These are phyloP conservation scores for Hypoxylon sp. DNA, from an alignment of 2,329 filamentous ascomycete species.

Conservation along the genomic window DNA sequence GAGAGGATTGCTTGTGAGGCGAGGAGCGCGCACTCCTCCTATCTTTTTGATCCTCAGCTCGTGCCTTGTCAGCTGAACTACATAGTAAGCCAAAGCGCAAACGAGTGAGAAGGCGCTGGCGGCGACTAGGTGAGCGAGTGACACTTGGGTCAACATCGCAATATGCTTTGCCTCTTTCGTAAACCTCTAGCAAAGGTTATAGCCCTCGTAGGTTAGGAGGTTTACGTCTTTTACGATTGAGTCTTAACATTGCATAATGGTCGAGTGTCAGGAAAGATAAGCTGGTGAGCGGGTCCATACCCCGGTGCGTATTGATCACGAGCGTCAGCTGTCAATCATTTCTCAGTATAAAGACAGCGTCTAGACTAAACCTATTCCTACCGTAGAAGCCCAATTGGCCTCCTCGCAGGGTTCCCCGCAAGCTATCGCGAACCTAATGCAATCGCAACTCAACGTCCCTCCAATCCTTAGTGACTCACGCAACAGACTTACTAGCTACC, in stretches of 20 bases:
- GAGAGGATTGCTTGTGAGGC: conserved; percentile 55
- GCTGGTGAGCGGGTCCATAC: background rate
- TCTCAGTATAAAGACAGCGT: conserved; percentile 19
- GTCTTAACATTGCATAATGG: background rate
- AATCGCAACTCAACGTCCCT: conserved; percentile 1
- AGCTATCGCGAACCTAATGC: conserved; percentile 19
- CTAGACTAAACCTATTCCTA: background rate
- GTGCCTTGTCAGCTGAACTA: conserved; percentile 42
- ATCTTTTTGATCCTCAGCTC: conserved; percentile 52
- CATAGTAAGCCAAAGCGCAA: conserved; percentile 32
- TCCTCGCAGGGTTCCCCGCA: conserved; percentile 31
- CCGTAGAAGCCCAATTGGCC: conserved; percentile 18
- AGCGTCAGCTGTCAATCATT: conserved; percentile 33
- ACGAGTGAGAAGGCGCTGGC: conserved; percentile 15
- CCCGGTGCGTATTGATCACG: conserved; percentile 15
- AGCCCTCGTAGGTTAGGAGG: background rate
- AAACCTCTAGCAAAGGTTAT: background rate
- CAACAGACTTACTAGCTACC: background rate
- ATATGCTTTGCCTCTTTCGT: background rate
- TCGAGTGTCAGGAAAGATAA: background rate
- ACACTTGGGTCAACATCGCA: conserved; percentile 39
- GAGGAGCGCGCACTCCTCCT: conserved; percentile 55
- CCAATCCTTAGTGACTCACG: background rate
- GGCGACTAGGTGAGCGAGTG: conserved; percentile 21
- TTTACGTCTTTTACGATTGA: background rate